phyloP scores from a whole-genome alignment of 176 grass and related monocot species.

The Aegilops bicornis region DNA sequence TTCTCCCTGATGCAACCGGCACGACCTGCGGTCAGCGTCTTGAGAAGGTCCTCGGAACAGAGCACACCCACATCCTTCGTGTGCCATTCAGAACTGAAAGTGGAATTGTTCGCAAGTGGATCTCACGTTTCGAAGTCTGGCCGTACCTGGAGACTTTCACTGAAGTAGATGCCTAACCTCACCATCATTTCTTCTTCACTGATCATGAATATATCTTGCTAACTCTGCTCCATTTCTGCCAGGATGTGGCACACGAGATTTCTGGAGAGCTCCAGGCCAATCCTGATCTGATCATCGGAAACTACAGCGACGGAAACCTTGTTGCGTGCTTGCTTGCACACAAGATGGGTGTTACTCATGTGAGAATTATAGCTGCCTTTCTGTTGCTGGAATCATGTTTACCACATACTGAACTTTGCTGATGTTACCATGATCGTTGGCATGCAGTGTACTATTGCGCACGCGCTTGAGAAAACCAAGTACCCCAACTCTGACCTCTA shows the following conservation, averaged over 20 bases:
- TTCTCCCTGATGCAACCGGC: conserved; percentile 91
- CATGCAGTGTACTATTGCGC: conserved; percentile 95
- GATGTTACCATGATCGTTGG: conserved; percentile 17
- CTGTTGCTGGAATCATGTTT: background rate
- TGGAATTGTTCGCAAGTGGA: conserved; percentile 97
- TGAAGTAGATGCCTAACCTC: conserved; percentile 55
- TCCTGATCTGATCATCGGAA: conserved; percentile 94
- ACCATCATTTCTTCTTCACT: background rate
- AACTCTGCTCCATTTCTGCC: conserved; percentile 12
- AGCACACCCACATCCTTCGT: conserved; percentile 96
- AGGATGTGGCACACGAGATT: conserved; percentile 97
- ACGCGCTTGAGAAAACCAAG: conserved; percentile 99
- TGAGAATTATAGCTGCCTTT: conserved; percentile 15
- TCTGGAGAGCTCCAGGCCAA: conserved; percentile 90
- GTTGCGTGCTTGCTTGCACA: conserved; percentile 91
- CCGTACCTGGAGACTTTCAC: conserved; percentile 96
- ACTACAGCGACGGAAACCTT: conserved; percentile 99
- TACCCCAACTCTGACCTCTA: conserved; percentile 99
- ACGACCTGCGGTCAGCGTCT: conserved; percentile 93
- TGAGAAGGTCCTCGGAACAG: conserved; percentile 95
- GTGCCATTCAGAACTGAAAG: conserved; percentile 95
- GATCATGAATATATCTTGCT: background rate
- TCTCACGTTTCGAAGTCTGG: conserved; percentile 99
- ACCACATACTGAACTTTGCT: background rate
- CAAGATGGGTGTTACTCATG: conserved; percentile 93